Evolutionary conservation across 768 basidiomycete genomes (phyloP).

Genomic region (Chalciporus chontae): DNA sequence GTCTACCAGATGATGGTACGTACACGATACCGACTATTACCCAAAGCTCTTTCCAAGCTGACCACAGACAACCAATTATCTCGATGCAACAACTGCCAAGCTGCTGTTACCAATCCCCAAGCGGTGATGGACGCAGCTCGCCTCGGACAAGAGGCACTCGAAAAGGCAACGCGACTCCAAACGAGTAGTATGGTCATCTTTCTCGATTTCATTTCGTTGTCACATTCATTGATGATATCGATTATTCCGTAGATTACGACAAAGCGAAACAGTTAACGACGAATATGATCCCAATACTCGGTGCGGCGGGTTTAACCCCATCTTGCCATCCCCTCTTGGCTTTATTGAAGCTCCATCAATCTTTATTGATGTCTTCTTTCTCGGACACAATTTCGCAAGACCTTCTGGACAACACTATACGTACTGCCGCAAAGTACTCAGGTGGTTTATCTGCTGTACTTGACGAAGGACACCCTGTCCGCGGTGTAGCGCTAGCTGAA

Average conservation of each 20-base stretch:
- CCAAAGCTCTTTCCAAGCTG: not conserved
- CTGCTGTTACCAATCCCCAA: conserved; percentile 45
- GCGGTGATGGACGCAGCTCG: conserved; percentile 60
- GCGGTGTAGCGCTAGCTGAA: conserved; percentile 73
- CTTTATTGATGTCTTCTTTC: conserved; percentile 58
- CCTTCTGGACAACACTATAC: conserved; percentile 59
- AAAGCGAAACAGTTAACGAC: conserved; percentile 59
- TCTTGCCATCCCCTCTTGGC: conserved; percentile 77
- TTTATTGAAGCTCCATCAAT: conserved; percentile 65
- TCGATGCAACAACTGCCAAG: conserved; percentile 54
- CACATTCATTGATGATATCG: not conserved
- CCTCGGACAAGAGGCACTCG: conserved; percentile 69
- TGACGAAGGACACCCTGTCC: conserved; percentile 67
- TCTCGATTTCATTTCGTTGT: not conserved
- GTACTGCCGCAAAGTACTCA: conserved; percentile 49
- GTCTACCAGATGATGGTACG: conserved; percentile 58
- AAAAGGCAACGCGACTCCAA: conserved; percentile 66
- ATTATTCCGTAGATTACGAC: conserved; percentile 43
- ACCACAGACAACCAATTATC: conserved; percentile 44
- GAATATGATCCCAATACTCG: conserved; percentile 63
- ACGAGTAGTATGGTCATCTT: conserved; percentile 43
- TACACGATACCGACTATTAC: not conserved
- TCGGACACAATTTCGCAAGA: conserved; percentile 41
- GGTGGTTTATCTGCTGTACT: conserved; percentile 55
- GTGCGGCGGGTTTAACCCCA: conserved; percentile 54